Base-by-base conservation (phyloP, 129 eudicot species). In the Smallanthus sonchifolius region DNA sequence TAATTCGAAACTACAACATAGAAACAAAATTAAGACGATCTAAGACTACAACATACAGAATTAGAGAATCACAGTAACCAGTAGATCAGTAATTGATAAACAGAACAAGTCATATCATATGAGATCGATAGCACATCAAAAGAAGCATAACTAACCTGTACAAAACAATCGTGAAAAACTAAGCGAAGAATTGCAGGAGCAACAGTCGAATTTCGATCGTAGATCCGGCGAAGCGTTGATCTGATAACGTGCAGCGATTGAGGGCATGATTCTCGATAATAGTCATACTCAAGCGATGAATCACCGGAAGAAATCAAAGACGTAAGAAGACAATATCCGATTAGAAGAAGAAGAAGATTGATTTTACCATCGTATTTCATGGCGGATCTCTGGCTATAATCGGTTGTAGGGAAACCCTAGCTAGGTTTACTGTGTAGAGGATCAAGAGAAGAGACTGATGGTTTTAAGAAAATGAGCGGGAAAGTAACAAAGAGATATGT, bases 91-190 rank as follows among this genome's bases (percentile, higher is more conserved):
- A 62, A 24, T n/a, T 16, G 45, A 49, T 28, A 38, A 11, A 51
- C 44, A 10, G 13, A 64, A 36, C 4, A 30, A 55, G 35, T 8
- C 62, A 24, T 20, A 9, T 38, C 52, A 13, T 72, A 56, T 10
- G 36, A 36, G 17, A 52, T 10, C 17, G 11, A 28, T 38, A 36
- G 38, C n/a, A 70, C 36, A 44, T 24, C 20, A 34, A 13, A 37
- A 6, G 45, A 42, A 20, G 57, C 28, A 63, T 15, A n/a, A 10
- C 54, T 42, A 4, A 90, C 97, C 86, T 82, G 72, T 52, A 91
- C 65, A 67, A 87, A 87, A 63, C 94, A 91, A 64, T 87, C 94
- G 57, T 91, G 97, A 75, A 91, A 91, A 36, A 80, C 86, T 19
- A 91, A 72, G 35, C 94, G 82, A 52, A 91, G 70, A 14, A 91